Conservation (phyloP, 495 filamentous ascomycete genomes). For the Letharia lupina region DNA sequence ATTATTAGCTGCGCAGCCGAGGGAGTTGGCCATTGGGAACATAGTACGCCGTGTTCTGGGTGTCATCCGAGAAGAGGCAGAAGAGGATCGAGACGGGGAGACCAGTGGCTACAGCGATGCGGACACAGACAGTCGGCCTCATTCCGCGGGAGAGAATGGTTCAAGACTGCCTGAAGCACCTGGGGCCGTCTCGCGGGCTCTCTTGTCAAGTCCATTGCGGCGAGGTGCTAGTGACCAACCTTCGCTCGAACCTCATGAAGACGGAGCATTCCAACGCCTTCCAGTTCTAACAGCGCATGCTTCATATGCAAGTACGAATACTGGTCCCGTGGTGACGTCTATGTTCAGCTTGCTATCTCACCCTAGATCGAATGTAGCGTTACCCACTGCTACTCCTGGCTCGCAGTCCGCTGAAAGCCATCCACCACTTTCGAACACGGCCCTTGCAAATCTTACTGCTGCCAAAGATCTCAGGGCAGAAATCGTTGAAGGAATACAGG, state of each 20-base stretch:
- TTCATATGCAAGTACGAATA: slow-evolving; percentile 43
- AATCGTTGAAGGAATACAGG: slow-evolving; percentile 77
- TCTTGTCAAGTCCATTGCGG: slow-evolving; percentile 35
- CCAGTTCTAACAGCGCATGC: slow-evolving; percentile 44
- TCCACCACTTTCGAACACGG: slow-evolving; percentile 19
- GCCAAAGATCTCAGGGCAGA: slow-evolving; percentile 68
- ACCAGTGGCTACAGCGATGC: slow-evolving; percentile 43
- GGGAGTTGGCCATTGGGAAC: slow-evolving; percentile 87
- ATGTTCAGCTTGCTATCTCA: slow-evolving; percentile 80
- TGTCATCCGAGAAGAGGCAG: slow-evolving; percentile 81
- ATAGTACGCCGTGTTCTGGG: slow-evolving; percentile 84
- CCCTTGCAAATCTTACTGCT: slow-evolving; percentile 17
- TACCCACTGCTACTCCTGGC: slow-evolving; percentile 39
- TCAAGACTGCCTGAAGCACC: slow-evolving; percentile 32
- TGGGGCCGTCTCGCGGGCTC: slow-evolving; percentile 29
- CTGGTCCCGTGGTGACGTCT: slow-evolving; percentile 44
- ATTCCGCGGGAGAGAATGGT: slow-evolving; percentile 33
- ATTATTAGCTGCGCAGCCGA: slow-evolving; percentile 71
- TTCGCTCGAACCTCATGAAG: background rate
- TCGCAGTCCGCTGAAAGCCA: slow-evolving; percentile 36
- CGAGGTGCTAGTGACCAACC: slow-evolving; percentile 28
- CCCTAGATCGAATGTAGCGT: slow-evolving; percentile 35
- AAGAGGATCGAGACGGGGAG: slow-evolving; percentile 68
- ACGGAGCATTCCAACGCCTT: background rate
- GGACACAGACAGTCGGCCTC: slow-evolving; percentile 42